Percentiles rank a stretch among this genome's conserved stretches.
Conservation (phyloP, 768 basidiomycete genomes). For the Thelephora ganbajun region DNA sequence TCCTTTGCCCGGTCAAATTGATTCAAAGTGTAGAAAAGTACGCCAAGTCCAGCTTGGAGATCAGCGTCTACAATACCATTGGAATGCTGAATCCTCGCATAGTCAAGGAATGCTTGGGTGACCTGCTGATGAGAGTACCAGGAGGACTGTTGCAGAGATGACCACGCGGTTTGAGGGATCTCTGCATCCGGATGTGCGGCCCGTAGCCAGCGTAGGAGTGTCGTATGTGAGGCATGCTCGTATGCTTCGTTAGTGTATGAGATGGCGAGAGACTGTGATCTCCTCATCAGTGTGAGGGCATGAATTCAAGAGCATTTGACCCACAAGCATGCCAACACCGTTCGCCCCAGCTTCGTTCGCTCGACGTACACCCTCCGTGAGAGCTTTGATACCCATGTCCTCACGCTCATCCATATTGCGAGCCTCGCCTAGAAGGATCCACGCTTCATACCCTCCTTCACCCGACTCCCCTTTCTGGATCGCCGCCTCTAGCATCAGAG, state of each 20-base stretch:
- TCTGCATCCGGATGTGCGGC: slow-evolving; percentile 46
- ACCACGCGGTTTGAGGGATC: slow-evolving; percentile 37
- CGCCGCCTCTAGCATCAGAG: slow-evolving; percentile 79
- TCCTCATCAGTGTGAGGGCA: slow-evolving; percentile 6
- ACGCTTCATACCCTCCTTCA: slow-evolving; percentile 75
- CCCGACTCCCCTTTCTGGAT: slow-evolving; percentile 74
- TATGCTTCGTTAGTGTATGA: slow-evolving; percentile 92
- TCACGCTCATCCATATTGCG: slow-evolving; percentile 85
- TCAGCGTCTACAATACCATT: slow-evolving; percentile 70
- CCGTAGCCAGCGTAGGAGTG: slow-evolving; percentile 75
- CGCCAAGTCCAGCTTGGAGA: slow-evolving; percentile 85
- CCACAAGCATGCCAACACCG: slow-evolving; percentile 64
- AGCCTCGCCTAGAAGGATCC: slow-evolving; percentile 85
- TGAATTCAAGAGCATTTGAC: slow-evolving; percentile 12
- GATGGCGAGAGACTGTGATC: slow-evolving; percentile 80
- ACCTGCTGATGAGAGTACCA: slow-evolving; percentile 79
- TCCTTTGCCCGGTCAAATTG: slow-evolving; percentile 87
- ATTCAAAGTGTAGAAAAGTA: slow-evolving; percentile 79
- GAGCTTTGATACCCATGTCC: slow-evolving; percentile 67
- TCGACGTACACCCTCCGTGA: slow-evolving; percentile 54
- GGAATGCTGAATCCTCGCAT: slow-evolving; percentile 74
- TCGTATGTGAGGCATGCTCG: slow-evolving; percentile 75
- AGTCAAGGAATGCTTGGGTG: slow-evolving; percentile 68
- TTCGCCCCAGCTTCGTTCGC: slow-evolving; percentile 51
- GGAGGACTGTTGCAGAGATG: slow-evolving; percentile 39